Evolutionary conservation across 2,329 filamentous ascomycete species (phyloP), one percentile per base, ranked within the genome.

Genomic region (Phialemoniopsis sp.): DNA sequence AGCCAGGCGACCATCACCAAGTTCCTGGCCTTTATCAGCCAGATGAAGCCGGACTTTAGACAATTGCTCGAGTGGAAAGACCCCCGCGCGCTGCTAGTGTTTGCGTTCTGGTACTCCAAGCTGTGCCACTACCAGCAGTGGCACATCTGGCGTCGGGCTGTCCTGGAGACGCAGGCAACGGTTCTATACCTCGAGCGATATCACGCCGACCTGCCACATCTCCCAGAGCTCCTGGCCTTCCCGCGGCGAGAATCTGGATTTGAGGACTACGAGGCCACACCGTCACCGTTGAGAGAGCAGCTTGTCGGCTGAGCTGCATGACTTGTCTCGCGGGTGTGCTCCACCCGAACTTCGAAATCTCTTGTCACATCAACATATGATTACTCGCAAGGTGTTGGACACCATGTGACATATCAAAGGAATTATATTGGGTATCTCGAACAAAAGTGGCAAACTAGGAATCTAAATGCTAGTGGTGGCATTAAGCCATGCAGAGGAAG

Each of bases 71-170:
- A 66, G 34, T 29, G 45, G 0, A 80, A 75, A 43, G 77, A 82
- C 33, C 56, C 69, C 1, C 59, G 66, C 19, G 77, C 76, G 0
- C 49, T 82, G 43, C 51, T 80, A 10, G 47, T 82, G 29, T 53
- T 81, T n/a, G 63, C 68, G 0, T 76, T 72, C 55, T 82, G 76
- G 76, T 76, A 72, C 52, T 68, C 70, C 9, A 68, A 72, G 44
- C 52, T 73, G 13, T 64, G 60, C 13, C 51, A 58, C 12, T 53
- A 58, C 17, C 50, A 58, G 9, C 42, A 49, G 2, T 78, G 73
- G 75, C 78, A 70, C 67, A 44, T 73, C 13, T 57, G 62, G 33
- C 56, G 63, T 37, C 60, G 74, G 34, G 63, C 67, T 5, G 45
- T 60, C 19, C 47, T 76, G 1, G 72, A 78, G 46, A 70, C 70